Evolutionary conservation across 371 early-diverging fungal genomes (phyloP).

Genomic region (Nematocida homosporus): DNA sequence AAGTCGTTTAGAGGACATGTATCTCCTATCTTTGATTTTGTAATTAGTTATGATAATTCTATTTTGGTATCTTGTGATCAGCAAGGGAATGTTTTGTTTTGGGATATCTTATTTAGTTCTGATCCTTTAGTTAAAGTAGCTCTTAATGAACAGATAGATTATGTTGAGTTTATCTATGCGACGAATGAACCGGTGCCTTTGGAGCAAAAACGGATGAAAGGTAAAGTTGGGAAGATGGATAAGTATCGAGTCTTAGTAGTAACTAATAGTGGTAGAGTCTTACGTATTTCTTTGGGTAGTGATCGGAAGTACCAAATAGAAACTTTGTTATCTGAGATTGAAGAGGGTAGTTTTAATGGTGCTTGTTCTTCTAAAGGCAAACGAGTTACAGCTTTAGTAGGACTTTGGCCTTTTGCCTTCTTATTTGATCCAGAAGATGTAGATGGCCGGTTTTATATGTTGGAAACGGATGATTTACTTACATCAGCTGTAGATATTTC

Average conservation of each 20-base stretch:
- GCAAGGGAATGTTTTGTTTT: conserved; percentile 58
- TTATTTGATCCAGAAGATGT: conserved; percentile 59
- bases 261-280: conserved; percentile 50
- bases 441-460: conserved; percentile 56
- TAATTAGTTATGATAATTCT: conserved; percentile 57
- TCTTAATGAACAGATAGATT: conserved; percentile 53
- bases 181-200: conserved; percentile 40
- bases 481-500: conserved; percentile 61
- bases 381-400: conserved; percentile 60
- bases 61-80: conserved; percentile 62
- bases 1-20: conserved; percentile 59
- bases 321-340: conserved; percentile 32
- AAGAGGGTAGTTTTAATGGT: conserved; percentile 57
- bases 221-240: background rate
- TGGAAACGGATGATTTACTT: conserved; percentile 63
- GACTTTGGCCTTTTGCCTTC: conserved; percentile 66
- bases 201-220: conserved; percentile 22
- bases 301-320: conserved; percentile 23
- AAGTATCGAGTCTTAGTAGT: conserved; percentile 48
- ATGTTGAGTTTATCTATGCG: conserved; percentile 60
- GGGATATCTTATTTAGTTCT: conserved; percentile 29
- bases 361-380: conserved; percentile 66
- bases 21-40: conserved; percentile 61
- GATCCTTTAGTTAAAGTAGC: background rate
- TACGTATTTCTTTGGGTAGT: conserved; percentile 46